Evolutionary conservation across 1,284 basidiomycete genomes (phyloP), one percentile per base, ranked within the genome.

Genomic region (Melampsora larici-populina): DNA sequence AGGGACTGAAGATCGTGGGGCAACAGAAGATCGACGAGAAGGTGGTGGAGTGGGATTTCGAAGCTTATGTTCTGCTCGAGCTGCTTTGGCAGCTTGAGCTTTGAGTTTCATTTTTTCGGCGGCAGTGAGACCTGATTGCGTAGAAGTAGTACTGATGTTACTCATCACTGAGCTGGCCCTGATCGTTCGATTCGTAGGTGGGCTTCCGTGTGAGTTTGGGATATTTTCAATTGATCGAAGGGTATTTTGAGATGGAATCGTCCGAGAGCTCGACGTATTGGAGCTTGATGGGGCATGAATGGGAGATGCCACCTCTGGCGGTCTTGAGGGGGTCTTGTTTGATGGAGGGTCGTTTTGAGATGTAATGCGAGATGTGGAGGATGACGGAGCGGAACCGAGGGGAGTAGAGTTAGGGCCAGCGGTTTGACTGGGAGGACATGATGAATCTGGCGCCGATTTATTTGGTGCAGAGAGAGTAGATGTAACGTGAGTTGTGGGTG

Each of bases 71-170:
- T 29, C 49, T 11, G 73, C 65, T 15, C 73, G 24, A n/a, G 73
- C 73, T n/a, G 73, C 73, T 40, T 76, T 76, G 33, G 73, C 73
- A 8, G 64, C 73, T 58, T 43, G 29, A 15, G 73, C 73, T 46
- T 76, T 76, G 7, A 68, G 49, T 55, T 62, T 68, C 73, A 76
- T 76, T 43, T 76, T 76, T 31, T 76, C 65, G 1, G 73, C 73
- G 9, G 73, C 46, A 29, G 73, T 58, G 51, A 62, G 49, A 24
- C 51, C 24, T 24, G 51, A 55, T 18, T 24, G 18, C 3, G 24
- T 55, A 24, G 18, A 21, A 24, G 18, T 55, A 5, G 51, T 55
- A 18, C 18, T 55, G 9, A 36, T 36, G 36, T 36, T 36, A 24
- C 51, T 55, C 51, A 55, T 55, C 24, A 55, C 51, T 55, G 51